Conservation (phyloP, 148 eudicot genomes). For the Drosera capensis region DNA sequence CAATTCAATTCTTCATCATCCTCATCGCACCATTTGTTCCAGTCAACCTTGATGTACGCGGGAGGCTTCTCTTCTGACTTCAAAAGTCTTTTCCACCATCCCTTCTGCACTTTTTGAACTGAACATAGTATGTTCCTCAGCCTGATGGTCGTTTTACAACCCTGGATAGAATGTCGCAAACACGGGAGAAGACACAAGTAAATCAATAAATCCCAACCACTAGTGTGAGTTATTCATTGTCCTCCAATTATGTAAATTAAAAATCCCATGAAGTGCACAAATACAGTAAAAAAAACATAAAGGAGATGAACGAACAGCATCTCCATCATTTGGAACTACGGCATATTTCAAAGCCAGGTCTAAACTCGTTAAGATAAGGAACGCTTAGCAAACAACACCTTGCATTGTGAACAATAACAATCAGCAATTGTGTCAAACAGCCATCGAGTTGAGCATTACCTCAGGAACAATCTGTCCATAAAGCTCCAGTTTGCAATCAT, state of each 20-base stretch:
- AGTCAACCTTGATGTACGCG: slow-evolving; percentile 71
- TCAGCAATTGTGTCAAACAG: background rate
- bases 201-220: too few species aligned
- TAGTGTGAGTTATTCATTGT: too few species aligned
- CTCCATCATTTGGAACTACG: too few species aligned
- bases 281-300: background rate
- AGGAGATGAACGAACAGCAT: background rate
- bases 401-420: too few species aligned
- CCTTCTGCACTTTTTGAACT: slow-evolving; percentile 56
- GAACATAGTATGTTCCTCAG: slow-evolving; percentile 67
- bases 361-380: too few species aligned
- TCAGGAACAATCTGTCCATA: slow-evolving; percentile 51
- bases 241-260: too few species aligned
- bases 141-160: slow-evolving; percentile 51
- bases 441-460: slow-evolving; percentile 26
- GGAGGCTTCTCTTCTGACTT: slow-evolving; percentile 78
- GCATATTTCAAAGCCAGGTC: too few species aligned
- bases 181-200: background rate
- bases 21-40: slow-evolving; percentile 90
- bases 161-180: slow-evolving; percentile 22
- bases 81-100: slow-evolving; percentile 77
- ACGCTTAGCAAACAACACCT: too few species aligned
- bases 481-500: slow-evolving; percentile 47
- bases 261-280: too few species aligned
- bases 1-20: slow-evolving; percentile 68